Conservation (phyloP, 2,329 filamentous ascomycete species). For the Scedosporium dehoogii region DNA sequence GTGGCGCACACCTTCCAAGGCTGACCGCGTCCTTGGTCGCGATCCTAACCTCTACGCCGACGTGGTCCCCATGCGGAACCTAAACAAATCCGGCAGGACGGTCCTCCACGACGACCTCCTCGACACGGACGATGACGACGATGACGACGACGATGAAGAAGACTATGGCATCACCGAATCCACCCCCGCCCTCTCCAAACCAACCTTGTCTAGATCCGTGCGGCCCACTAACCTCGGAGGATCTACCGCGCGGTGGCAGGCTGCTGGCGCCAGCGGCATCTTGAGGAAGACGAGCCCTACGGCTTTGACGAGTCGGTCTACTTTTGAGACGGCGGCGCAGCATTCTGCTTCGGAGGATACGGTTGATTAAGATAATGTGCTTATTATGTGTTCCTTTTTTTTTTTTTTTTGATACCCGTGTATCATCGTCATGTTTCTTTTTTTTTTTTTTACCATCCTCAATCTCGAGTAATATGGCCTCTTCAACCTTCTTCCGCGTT, state of each 20-base stretch:
- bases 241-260: slow-evolving; percentile 20
- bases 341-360: slow-evolving; percentile 9
- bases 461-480: not conserved
- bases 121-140: slow-evolving; percentile 23
- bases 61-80: slow-evolving; percentile 33
- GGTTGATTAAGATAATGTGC: slow-evolving; percentile 7
- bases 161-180: slow-evolving; percentile 30
- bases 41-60: slow-evolving; percentile 47
- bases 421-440: not conserved
- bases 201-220: slow-evolving; percentile 6
- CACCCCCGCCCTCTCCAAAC: slow-evolving; percentile 10
- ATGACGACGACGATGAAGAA: slow-evolving; percentile 31
- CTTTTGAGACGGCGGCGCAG: slow-evolving; percentile 4
- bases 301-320: slow-evolving; percentile 11
- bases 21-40: slow-evolving; percentile 47
- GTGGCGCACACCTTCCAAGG: slow-evolving; percentile 39
- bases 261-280: slow-evolving; percentile 32
- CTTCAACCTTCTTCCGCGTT: not conserved
- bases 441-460: not conserved
- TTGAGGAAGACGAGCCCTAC: slow-evolving; percentile 24
- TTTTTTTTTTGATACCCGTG: not conserved
- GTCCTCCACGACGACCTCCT: slow-evolving; percentile 24
- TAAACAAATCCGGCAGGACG: slow-evolving; percentile 30
- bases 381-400: not conserved
- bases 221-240: slow-evolving; percentile 4